phyloP scores from a whole-genome alignment of 192 early-diverging fungal species.

The Coemansia sp. region DNA sequence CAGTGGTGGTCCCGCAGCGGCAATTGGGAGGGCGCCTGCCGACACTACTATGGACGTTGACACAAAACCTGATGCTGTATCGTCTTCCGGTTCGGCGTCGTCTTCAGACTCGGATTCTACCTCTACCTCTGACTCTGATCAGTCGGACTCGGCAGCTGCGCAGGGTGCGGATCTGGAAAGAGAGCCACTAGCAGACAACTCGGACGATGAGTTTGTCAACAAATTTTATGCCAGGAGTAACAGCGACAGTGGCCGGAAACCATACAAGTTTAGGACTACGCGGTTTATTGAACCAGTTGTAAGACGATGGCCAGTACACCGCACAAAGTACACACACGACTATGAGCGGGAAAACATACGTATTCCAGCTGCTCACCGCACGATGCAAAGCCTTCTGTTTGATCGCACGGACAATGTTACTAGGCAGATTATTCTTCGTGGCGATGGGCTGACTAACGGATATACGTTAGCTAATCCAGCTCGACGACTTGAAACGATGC shows the following conservation, averaged over 20 bases:
- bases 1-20: background rate
- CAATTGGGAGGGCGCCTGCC: background rate
- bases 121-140: background rate
- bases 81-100: background rate
- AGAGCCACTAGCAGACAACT: background rate
- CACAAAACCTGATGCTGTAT: background rate
- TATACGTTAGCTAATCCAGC: background rate
- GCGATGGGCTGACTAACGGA: constrained; percentile 7
- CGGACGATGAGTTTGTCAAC: background rate
- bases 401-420: constrained; percentile 21
- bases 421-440: constrained; percentile 22
- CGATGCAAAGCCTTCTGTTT: constrained; percentile 18
- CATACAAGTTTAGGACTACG: background rate
- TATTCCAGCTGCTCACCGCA: constrained; percentile 12
- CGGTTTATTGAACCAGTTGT: background rate
- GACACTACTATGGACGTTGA: background rate
- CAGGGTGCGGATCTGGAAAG: background rate
- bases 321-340: constrained; percentile 8
- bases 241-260: background rate
- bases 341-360: background rate
- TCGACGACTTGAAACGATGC: background rate
- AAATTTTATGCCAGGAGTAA: background rate
- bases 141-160: background rate
- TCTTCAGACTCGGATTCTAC: background rate
- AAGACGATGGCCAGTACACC: constrained; percentile 5